Evolutionary conservation across 495 filamentous ascomycete species (phyloP), one percentile per base, ranked within the genome.

Genomic region (Annulohypoxylon nitens): DNA sequence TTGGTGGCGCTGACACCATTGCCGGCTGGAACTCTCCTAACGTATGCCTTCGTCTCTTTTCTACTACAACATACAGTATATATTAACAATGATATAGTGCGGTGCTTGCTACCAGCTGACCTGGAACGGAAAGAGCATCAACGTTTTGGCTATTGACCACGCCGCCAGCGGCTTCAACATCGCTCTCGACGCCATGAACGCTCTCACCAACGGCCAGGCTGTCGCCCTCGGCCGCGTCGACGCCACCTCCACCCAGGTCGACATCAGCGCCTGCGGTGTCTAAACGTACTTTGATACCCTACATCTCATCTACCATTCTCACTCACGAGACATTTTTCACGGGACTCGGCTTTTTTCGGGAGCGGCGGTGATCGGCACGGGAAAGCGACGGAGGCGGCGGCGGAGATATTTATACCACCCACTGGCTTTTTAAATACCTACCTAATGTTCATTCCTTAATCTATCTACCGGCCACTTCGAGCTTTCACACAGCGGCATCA

Each of bases 101-200:
- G 92, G 93, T 62, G 87, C 86, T 9, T 95, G 92, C 85, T 95
- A 89, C 82, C 61, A 80, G 51, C 79, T 93, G 53, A 85, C 82
- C 12, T 95, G 87, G 78, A 78, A 83, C 23, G 85, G 87, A 72
- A 80, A 83, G 62, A 89, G 84, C 18, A 86, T 95, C 81, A 85
- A 89, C 74, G 80, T 95, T 8, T 82, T 88, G 10, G 93, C 88
- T 25, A 83, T 95, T 67, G 93, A 95, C 81, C 82, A 88, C 61
- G 84, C 88, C 9, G 82, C 70, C 0, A 18, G 66, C 20, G 91
- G 90, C 2, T 89, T 92, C 83, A 91, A 92, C 78, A 85, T 95
- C 58, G 90, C 84, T 3, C 78, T 89, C 54, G 67, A 74, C 33
- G 92, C 90, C 23, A 86, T 95, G 89, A 84, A 94, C 78, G 73